Percentiles rank a stretch among this genome's conserved stretches.
These are phyloP conservation scores for Coemansia sp. DNA, from an alignment of 192 early-diverging fungal species.

Conservation along the genomic window DNA sequence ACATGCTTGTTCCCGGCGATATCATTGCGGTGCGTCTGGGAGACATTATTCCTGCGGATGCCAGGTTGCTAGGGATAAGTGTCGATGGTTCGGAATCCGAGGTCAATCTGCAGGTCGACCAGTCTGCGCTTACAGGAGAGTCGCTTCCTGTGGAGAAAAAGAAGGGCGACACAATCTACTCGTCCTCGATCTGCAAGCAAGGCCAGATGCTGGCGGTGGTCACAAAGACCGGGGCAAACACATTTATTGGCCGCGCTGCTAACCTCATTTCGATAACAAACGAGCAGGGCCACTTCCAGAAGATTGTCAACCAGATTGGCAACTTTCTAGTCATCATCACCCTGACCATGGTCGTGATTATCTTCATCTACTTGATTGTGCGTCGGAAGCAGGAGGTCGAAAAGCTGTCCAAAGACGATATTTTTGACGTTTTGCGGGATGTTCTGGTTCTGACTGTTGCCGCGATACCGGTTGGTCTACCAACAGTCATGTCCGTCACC, in stretches of 20 bases:
- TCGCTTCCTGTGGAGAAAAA: conserved; percentile 86
- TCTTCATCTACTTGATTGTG: conserved; percentile 73
- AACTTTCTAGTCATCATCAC: conserved; percentile 91
- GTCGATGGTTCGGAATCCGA: conserved; percentile 79
- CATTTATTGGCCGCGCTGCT: conserved; percentile 95
- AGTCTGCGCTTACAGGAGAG: conserved; percentile 93
- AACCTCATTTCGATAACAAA: conserved; percentile 89
- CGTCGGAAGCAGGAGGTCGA: conserved; percentile 54
- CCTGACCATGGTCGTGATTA: conserved; percentile 72
- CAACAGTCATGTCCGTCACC: conserved; percentile 90
- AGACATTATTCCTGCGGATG: conserved; percentile 94
- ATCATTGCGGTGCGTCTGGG: conserved; percentile 89
- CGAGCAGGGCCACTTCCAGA: conserved; percentile 97
- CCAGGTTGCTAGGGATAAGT: conserved; percentile 74
- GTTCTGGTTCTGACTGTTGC: conserved; percentile 91
- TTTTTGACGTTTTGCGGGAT: conserved; percentile 65
- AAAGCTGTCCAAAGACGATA: conserved; percentile 54
- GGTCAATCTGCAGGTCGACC: conserved; percentile 82
- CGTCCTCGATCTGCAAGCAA: conserved; percentile 93
- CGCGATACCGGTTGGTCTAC: conserved; percentile 91
- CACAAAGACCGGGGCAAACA: conserved; percentile 88
- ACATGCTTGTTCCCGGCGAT: conserved; percentile 87
- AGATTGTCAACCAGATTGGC: conserved; percentile 89
- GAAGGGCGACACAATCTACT: conserved; percentile 83
- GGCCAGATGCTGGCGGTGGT: conserved; percentile 93